Evolutionary conservation across 2,329 filamentous ascomycete genomes (phyloP).

Genomic region (Phialemonium atrogriseum): DNA sequence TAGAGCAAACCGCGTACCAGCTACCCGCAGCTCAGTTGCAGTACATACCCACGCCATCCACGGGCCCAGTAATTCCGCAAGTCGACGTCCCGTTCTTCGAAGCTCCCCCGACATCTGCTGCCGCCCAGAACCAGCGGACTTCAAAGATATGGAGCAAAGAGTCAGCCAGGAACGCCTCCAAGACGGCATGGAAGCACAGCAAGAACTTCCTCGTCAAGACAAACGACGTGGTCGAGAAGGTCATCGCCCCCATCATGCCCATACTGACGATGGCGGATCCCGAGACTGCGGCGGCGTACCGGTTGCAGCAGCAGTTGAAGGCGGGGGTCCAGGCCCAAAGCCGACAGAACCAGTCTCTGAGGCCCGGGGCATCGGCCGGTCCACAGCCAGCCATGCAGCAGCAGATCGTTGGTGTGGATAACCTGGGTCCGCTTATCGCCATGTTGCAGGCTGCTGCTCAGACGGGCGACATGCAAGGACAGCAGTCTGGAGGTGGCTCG

Average conservation of each 20-base stretch:
- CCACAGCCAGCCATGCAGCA: neutral
- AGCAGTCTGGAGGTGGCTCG: neutral
- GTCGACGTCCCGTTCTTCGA: neutral
- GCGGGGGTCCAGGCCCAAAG: neutral
- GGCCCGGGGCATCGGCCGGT: no score
- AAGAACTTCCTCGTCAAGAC: slow-evolving; percentile 2
- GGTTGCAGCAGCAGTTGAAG: neutral
- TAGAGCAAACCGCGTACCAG: no score
- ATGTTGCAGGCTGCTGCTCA: neutral
- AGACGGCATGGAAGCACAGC: slow-evolving; percentile 1
- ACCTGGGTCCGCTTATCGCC: neutral
- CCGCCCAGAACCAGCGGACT: neutral
- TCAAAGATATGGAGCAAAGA: slow-evolving; percentile 3
- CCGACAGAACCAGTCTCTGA: neutral
- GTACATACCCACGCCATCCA: neutral
- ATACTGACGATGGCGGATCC: neutral
- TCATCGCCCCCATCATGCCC: slow-evolving; percentile 1
- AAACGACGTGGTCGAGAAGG: slow-evolving; percentile 1
- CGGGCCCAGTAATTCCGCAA: neutral
- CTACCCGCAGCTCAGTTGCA: no score
- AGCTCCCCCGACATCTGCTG: neutral
- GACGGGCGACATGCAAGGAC: neutral
- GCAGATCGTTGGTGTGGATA: neutral
- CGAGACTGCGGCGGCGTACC: neutral
- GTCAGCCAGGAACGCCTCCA: neutral